Percentiles rank a stretch among this genome's conserved stretches.
phyloP scores from a whole-genome alignment of 805 yeast genomes.

The Wickerhamiella kurtzmanii region DNA sequence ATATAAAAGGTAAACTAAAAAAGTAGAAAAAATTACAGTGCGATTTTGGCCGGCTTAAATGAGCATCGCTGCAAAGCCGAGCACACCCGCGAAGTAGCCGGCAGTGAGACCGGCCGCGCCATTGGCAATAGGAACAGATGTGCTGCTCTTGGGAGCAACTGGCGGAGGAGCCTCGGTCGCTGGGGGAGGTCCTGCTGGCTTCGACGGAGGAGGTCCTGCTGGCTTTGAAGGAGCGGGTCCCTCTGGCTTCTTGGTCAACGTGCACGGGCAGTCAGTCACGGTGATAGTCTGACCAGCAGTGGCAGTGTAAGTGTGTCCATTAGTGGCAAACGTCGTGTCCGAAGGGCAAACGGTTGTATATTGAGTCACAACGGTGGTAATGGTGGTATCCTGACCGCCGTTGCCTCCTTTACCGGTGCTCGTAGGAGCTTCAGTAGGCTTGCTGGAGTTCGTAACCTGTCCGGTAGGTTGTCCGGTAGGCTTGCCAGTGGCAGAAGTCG shows the following conservation, averaged over 20 bases:
- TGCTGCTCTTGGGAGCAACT: slow-evolving; percentile 1
- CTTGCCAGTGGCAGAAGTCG: not conserved
- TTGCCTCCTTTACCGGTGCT: slow-evolving; percentile 3
- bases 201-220: no score
- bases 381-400: not conserved
- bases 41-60: no score
- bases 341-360: not conserved
- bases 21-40: no score
- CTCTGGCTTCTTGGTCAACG: no score
- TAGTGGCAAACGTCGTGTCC: not conserved
- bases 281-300: slow-evolving; percentile 9
- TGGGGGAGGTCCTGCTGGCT: no score
- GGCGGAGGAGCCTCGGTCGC: slow-evolving; percentile 8
- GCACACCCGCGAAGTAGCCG: slow-evolving; percentile 17
- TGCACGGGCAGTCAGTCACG: slow-evolving; percentile 13
- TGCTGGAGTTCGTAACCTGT: no score
- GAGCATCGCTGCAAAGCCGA: slow-evolving; percentile 18
- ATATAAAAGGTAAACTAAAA: no score
- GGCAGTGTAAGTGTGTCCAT: not conserved
- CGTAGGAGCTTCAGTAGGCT: not conserved
- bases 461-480: not conserved
- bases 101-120: slow-evolving; percentile 6
- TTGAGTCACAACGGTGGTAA: not conserved
- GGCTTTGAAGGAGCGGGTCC: no score
- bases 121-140: slow-evolving; percentile 2